Conservation (phyloP, 495 filamentous ascomycete species). For the Tuber microsphaerosporum region DNA sequence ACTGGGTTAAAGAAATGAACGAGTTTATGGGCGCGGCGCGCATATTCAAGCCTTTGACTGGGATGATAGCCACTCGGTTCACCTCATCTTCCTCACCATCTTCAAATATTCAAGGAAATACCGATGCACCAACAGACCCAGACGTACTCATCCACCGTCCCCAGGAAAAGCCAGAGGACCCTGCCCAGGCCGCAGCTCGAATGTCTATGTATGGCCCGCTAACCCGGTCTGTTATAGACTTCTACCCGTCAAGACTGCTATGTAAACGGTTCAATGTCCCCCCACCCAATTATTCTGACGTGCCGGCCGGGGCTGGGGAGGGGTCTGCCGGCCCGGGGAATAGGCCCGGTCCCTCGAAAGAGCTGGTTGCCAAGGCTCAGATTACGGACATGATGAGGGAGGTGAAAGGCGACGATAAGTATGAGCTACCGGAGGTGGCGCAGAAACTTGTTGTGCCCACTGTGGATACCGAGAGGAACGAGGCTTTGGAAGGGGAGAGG, state of each 20-base stretch:
- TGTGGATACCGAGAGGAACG: constrained; percentile 75
- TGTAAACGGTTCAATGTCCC: constrained; percentile 89
- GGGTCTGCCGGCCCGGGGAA: constrained; percentile 33
- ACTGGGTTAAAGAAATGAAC: constrained; percentile 70
- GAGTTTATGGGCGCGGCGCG: constrained; percentile 85
- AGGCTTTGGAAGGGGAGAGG: constrained; percentile 72
- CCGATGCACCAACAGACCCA: constrained; percentile 33
- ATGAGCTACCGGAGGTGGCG: constrained; percentile 24
- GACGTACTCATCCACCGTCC: constrained; percentile 52
- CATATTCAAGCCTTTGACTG: constrained; percentile 88
- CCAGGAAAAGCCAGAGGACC: constrained; percentile 60
- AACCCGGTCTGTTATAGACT: constrained; percentile 65
- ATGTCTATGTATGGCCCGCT: constrained; percentile 87
- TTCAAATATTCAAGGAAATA: constrained; percentile 43
- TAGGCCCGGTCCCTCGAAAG: constrained; percentile 35
- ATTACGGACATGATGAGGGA: constrained; percentile 54
- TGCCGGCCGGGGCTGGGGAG: constrained; percentile 42
- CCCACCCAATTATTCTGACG: constrained; percentile 44
- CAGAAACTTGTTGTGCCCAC: constrained; percentile 39
- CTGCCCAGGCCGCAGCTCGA: constrained; percentile 79
- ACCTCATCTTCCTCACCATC: constrained; percentile 59
- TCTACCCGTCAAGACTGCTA: constrained; percentile 72
- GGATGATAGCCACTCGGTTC: constrained; percentile 86
- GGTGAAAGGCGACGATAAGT: constrained; percentile 23
- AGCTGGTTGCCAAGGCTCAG: constrained; percentile 47